Evolutionary conservation across 352 stramenopile genomes (phyloP).

Genomic region (Aphanomyces invadans): DNA sequence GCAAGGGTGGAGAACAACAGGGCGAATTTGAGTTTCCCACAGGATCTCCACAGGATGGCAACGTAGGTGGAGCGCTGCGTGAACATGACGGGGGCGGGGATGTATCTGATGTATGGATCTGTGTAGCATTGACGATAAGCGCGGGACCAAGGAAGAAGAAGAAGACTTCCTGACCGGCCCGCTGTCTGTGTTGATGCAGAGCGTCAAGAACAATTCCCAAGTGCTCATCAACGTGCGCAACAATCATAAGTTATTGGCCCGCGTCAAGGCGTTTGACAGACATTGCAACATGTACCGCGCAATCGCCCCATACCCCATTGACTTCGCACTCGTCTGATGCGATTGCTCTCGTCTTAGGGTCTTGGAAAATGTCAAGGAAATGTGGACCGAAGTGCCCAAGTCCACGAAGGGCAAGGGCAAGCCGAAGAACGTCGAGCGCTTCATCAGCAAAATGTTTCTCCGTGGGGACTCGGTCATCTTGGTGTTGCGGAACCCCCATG

Average conservation of each 20-base stretch:
- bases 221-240: slow-evolving; percentile 99
- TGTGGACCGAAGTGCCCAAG: slow-evolving; percentile 99
- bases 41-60: slow-evolving; percentile 13
- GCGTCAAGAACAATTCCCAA: slow-evolving; percentile 96
- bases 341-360: slow-evolving; percentile 63
- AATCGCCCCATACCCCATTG: too few species aligned
- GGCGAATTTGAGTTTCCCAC: background rate
- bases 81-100: background rate
- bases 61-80: background rate
- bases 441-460: slow-evolving; percentile 99
- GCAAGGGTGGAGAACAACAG: slow-evolving; percentile 14
- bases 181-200: slow-evolving; percentile 96
- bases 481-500: slow-evolving; percentile 95
- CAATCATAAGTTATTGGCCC: slow-evolving; percentile 99
- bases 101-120: background rate
- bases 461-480: slow-evolving; percentile 99
- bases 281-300: slow-evolving; percentile 98
- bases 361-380: slow-evolving; percentile 99
- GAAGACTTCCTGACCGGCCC: slow-evolving; percentile 95
- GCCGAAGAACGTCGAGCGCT: slow-evolving; percentile 97
- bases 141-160: slow-evolving; percentile 75
- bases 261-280: slow-evolving; percentile 99
- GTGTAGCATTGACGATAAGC: slow-evolving; percentile 64
- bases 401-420: slow-evolving; percentile 94
- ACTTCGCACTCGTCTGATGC: background rate